Percentiles rank a stretch among this genome's conserved stretches.
These are phyloP conservation scores for Colletotrichum karsti DNA, from an alignment of 2,329 filamentous ascomycete genomes.

Conservation along the genomic window DNA sequence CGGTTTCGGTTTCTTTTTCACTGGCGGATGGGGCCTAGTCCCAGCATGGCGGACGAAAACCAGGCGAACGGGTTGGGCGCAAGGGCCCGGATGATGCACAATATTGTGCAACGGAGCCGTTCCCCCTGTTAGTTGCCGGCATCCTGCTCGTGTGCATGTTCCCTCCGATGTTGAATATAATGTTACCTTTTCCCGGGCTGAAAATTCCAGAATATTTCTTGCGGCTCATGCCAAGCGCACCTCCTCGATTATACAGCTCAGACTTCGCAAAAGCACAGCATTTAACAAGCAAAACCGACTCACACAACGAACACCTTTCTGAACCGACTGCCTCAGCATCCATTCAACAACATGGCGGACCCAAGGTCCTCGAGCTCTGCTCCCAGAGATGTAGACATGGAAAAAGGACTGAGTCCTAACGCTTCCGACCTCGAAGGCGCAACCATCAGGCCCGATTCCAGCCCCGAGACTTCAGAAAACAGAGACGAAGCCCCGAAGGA, in stretches of 20 bases:
- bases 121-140: not conserved
- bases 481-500: not conserved
- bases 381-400: constrained; percentile 6
- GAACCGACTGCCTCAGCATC: no score
- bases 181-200: not conserved
- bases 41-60: not conserved
- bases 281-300: not conserved
- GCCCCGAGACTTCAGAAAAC: not conserved
- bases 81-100: not conserved
- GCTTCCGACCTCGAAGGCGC: constrained; percentile 17
- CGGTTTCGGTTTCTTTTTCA: constrained; percentile 15
- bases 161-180: not conserved
- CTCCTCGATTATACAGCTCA: not conserved
- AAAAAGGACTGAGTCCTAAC: constrained; percentile 4
- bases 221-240: constrained; percentile 6
- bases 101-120: constrained; percentile 11
- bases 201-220: not conserved
- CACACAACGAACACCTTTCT: not conserved
- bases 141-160: not conserved
- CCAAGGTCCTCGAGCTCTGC: not conserved
- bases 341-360: not conserved
- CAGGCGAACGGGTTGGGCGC: not conserved
- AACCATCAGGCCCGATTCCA: constrained; percentile 16
- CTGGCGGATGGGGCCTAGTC: not conserved
- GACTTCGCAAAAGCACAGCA: not conserved